Base-by-base conservation (phyloP, 257 asterid genomes). In the Coffea canephora region DNA sequence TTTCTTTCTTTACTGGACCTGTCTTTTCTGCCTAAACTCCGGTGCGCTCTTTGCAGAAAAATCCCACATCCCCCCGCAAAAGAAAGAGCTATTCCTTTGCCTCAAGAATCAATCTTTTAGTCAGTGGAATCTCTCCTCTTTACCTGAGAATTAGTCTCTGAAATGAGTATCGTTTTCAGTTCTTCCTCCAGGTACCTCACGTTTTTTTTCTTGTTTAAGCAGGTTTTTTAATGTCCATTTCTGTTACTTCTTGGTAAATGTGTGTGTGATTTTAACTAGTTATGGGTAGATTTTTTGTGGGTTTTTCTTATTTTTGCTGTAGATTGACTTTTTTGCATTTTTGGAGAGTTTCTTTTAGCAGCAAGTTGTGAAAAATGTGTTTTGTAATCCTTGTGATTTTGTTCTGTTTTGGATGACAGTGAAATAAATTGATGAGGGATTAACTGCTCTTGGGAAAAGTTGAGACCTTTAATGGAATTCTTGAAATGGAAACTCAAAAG, bases 401-500 rank as follows among this genome's bases (percentile, higher is more conserved):
- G 80, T 73, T 71, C 52, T 80, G 55, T 86, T 78, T 71, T 80
- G 21, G 34, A 27, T 77, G 88, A 87, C 89, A 79, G 74, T 65
- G 84, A 50, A 77, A 71, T 75, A 45, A 77, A 68, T 75, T 81
- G 89, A 71, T 81, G 82, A 81, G n/a, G 77, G 79, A 68, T 52
- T 82, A 71, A 49, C 82, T 75, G 81, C 74, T 74, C 79, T 82
- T 84, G 73, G 82, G 41, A 85, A 86, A 88, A 81, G 78, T 75
- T 87, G 83, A 74, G 84, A 82, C 81, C 89, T 90, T 87, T 84
- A 66, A 10, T 81, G 55, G 54, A 68, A 85, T 84, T 86, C 69
- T 82, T 78, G 88, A 59, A 80, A 88, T 88, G 92, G 90, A 88
- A 27, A 81, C 75, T 79, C 75, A 67, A 82, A 75, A 72, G 79